phyloP scores from a whole-genome alignment of 1,284 basidiomycete genomes.

The Omphalotus olearius region DNA sequence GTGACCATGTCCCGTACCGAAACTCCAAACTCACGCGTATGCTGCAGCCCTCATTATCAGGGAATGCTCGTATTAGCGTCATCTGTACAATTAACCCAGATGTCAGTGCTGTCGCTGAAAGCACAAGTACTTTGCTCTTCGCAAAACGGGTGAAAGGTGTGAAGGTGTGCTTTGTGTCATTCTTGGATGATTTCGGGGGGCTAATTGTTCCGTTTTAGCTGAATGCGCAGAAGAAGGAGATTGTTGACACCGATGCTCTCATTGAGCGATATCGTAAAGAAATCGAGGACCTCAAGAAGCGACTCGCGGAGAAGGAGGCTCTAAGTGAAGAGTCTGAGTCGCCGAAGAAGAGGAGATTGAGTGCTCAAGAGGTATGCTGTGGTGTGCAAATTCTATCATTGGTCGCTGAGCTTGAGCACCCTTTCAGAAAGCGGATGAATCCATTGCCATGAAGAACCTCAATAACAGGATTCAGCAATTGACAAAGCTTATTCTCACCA shows the following conservation, averaged over 20 bases:
- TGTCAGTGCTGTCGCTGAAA: conserved; percentile 68
- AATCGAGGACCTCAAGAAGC: conserved; percentile 77
- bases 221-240: conserved; percentile 88
- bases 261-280: conserved; percentile 89
- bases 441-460: conserved; percentile 75
- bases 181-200: conserved; percentile 26
- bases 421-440: conserved; percentile 69
- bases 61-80: conserved; percentile 94
- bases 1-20: conserved; percentile 91
- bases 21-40: conserved; percentile 95
- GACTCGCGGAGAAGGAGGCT: conserved; percentile 63
- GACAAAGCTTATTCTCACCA: conserved; percentile 84
- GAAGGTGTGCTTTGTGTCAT: conserved; percentile 23
- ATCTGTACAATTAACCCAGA: conserved; percentile 95
- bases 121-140: conserved; percentile 82
- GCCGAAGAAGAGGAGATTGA: conserved; percentile 53
- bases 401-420: neutral
- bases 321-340: conserved; percentile 18
- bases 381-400: neutral
- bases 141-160: conserved; percentile 87
- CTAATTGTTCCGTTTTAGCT: conserved; percentile 31
- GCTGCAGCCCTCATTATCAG: conserved; percentile 91
- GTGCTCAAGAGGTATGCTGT: conserved; percentile 61
- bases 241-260: conserved; percentile 89
- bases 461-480: conserved; percentile 80